Percentiles rank a stretch among this genome's conserved stretches.
These are phyloP conservation scores for Carex kokanica DNA, from an alignment of 176 grass and related monocot genomes.

Conservation along the genomic window DNA sequence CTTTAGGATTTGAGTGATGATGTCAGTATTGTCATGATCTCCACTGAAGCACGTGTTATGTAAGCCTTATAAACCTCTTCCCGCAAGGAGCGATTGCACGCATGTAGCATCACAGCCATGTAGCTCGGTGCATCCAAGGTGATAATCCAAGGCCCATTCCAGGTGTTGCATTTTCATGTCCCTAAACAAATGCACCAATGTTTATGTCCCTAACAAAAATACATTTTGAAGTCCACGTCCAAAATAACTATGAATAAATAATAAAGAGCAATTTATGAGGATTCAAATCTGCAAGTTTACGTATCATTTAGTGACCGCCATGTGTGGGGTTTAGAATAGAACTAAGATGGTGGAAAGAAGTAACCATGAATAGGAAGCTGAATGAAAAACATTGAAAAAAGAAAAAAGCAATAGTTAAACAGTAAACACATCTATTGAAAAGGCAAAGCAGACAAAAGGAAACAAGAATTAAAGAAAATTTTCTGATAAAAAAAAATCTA, in stretches of 20 bases:
- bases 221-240: neutral
- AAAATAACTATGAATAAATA: neutral
- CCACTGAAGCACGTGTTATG: conserved; percentile 67
- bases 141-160: conserved; percentile 90
- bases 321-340: too few species aligned
- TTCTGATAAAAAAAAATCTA: neutral
- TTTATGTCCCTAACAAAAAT: neutral
- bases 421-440: too few species aligned
- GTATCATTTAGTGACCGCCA: neutral
- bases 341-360: too few species aligned
- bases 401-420: too few species aligned
- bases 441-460: too few species aligned
- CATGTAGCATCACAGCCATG: conserved; percentile 93
- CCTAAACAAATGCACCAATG: conserved; percentile 33
- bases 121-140: conserved; percentile 88
- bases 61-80: conserved; percentile 91
- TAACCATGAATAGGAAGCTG: too few species aligned
- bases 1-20: conserved; percentile 74
- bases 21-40: conserved; percentile 84
- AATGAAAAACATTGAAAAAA: too few species aligned
- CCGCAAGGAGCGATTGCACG: conserved; percentile 66
- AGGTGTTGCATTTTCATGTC: conserved; percentile 85
- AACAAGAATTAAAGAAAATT: too few species aligned
- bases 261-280: neutral
- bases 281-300: neutral